Evolutionary conservation across 2,329 filamentous ascomycete genomes (phyloP), one percentile per base, ranked within the genome.

Genomic region (Graphilbum sp.): DNA sequence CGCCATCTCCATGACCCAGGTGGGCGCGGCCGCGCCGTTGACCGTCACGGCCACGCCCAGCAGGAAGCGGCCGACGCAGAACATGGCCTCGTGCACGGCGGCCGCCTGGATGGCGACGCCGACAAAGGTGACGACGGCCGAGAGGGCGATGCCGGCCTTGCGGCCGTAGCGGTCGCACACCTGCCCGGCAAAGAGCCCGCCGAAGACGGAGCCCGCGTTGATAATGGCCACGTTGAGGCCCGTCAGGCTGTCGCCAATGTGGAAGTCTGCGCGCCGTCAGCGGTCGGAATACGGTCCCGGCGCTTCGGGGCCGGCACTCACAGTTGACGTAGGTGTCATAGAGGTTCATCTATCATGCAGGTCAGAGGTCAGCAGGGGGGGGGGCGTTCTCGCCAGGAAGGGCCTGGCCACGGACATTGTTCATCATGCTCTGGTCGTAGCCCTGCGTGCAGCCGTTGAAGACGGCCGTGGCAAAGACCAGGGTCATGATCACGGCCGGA

Each of bases 371-470:
- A n/a, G n/a, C n/a, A n/a, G n/a, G n/a, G n/a, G n/a, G n/a, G n/a
- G n/a, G n/a, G n/a, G n/a, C n/a, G n/a, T n/a, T n/a, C n/a, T n/a
- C n/a, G n/a, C n/a, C n/a, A n/a, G n/a, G n/a, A n/a, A n/a, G n/a
- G n/a, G n/a, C n/a, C n/a, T n/a, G n/a, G n/a, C n/a, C n/a, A n/a
- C n/a, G n/a, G n/a, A n/a, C 3, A n/a, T 38, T 38, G 32, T 38
- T 38, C 32, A 38, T 29, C 32, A 34, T 34, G n/a, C 24, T 30
- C 32, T 38, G 37, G 24, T 38, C 37, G 13, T 31, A 31, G 24
- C 37, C 37, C 25, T 38, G 37, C 15, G 37, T 38, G 32, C 37
- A 38, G 25, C 32, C 37, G 10, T 38, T 38, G 37, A 38, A 38
- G 37, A 38, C 32, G 10, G 37, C 37, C 16, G 37, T 38, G 16